Evolutionary conservation across 306 rosid genomes (phyloP), one percentile per base, ranked within the genome.

Genomic region (Dryas alaskensis): DNA sequence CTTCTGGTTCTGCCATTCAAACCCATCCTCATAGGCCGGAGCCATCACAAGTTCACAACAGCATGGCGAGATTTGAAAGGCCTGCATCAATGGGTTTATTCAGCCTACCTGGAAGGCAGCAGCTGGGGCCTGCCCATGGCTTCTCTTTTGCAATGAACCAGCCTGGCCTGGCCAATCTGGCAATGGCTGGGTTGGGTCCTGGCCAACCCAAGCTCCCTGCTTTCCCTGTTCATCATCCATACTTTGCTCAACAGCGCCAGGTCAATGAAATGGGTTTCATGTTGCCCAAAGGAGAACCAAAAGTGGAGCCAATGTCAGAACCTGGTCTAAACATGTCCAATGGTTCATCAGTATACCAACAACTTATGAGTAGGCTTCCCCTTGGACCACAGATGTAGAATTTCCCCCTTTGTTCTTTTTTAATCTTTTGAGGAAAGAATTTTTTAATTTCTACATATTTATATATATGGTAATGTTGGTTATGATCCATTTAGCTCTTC

Each of bases 211-310:
- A 90, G 83, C 80, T 82, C 76, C 90, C 93, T 17, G 81, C 44
- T 60, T 69, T 91, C 80, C 89, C 89, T 6, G 63, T 84, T 79
- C 90, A 89, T 85, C 91, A 89, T 86, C 91, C 89, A 16, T 91
- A 84, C 86, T 80, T 86, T 70, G 76, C 86, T 0, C 91, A 86
- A 31, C 88, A 85, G 45, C 85, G 78, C 19, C 81, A 88, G 37
- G 62, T 57, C 31, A 86, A 83, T 50, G 89, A 87, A 75, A 86
- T 89, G 84, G 86, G 92, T 14, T 88, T 86, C 82, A 66, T 92
- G 86, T 70, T 89, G 27, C 95, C 96, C 48, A 92, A 90, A 84
- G 96, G 95, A 81, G 98, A 92, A 76, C 87, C 92, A 70, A 93
- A 88, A 76, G 83, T 78, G 72, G 97, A 91, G 79, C 82, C 84